Evolutionary conservation across 1,284 basidiomycete species (phyloP), one percentile per base, ranked within the genome.

Genomic region (Chondrostereum purpureum): DNA sequence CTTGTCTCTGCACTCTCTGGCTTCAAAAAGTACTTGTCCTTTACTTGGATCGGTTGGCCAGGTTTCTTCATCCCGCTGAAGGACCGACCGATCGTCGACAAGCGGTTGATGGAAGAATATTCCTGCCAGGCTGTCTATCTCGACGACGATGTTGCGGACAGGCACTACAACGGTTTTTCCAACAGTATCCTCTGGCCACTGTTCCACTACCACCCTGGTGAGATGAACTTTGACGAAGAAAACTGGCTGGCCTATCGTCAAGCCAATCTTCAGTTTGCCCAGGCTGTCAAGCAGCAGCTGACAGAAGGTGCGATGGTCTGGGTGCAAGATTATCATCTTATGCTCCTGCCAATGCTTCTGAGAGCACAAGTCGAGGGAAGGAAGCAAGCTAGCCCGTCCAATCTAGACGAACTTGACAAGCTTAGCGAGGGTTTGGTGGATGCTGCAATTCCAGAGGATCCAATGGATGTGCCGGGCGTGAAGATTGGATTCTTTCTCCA

Each of bases 141-240:
- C 56, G 87, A 92, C 48, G 95, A 98, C 61, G 95, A 98, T 55
- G 77, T 99, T 50, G 95, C 96, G 11, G 96, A 99, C 66, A 80
- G 87, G 45, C 95, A 98, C 66, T 99, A 99, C 75, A 99, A 98
- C 59, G 91, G 90, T 51, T 99, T 99, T 75, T 94, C 92, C 54
- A 99, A 99, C 73, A 96, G 92, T 42, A 99, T 99, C 67, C 81
- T 99, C 33, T 99, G 95, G 95, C 95, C 95, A 0, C 75, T 99
- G 39, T 98, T 99, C 77, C 95, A 99, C 66, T 99, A 98, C 67
- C 94, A 97, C 64, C 92, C 92, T 12, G 92, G 93, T 53, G 93
- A 97, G 68, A 99, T 99, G 93, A 96, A 93, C 69, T 99, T 99
- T 62, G 95, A 98, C 68, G 92, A 97, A 68, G 89, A 88, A 59